phyloP scores from a whole-genome alignment of 2,329 filamentous ascomycete genomes.

The Bipolaris victoriae region DNA sequence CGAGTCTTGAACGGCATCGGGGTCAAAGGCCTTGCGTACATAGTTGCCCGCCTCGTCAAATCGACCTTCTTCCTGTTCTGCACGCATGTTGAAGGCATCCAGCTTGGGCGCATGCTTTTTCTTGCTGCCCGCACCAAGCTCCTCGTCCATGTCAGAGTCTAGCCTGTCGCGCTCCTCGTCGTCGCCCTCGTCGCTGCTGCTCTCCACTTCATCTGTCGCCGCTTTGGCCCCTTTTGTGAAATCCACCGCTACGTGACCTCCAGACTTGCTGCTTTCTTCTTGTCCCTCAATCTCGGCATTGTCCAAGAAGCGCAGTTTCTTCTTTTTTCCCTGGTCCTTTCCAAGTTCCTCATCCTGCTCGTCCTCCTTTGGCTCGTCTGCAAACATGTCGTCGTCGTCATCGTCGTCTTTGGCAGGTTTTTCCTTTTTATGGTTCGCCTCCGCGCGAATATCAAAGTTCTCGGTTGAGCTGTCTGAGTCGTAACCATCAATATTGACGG shows the following conservation, averaged over 20 bases:
- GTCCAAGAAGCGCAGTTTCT: slow-evolving; percentile 65
- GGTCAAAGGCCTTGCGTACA: slow-evolving; percentile 85
- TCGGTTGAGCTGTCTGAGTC: slow-evolving; percentile 93
- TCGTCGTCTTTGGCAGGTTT: slow-evolving; percentile 51
- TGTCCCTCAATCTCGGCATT: slow-evolving; percentile 78
- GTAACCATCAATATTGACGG: slow-evolving; percentile 95
- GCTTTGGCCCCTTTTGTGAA: slow-evolving; percentile 54
- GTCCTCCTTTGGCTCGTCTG: slow-evolving; percentile 65
- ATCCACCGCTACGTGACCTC: slow-evolving; percentile 68
- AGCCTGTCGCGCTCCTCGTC: slow-evolving; percentile 72
- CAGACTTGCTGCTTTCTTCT: slow-evolving; percentile 73
- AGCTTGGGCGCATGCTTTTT: slow-evolving; percentile 93
- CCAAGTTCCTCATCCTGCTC: slow-evolving; percentile 60
- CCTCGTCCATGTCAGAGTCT: slow-evolving; percentile 75
- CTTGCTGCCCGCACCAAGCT: slow-evolving; percentile 86
- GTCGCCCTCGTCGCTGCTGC: slow-evolving; percentile 62
- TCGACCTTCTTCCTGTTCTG: slow-evolving; percentile 87
- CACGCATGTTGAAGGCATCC: slow-evolving; percentile 92
- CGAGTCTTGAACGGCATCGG: slow-evolving; percentile 85
- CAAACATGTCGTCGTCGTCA: slow-evolving; percentile 83
- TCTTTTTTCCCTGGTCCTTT: slow-evolving; percentile 65
- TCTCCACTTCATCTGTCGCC: slow-evolving; percentile 67
- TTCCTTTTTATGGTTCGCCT: slow-evolving; percentile 58
- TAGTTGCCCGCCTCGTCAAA: slow-evolving; percentile 94
- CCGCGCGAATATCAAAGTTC: slow-evolving; percentile 78